A percentile compares a stretch with the other conserved stretches of the same genome.
These are phyloP conservation scores for Hygrophorus russula DNA, from an alignment of 768 basidiomycete genomes.

Conservation along the genomic window DNA sequence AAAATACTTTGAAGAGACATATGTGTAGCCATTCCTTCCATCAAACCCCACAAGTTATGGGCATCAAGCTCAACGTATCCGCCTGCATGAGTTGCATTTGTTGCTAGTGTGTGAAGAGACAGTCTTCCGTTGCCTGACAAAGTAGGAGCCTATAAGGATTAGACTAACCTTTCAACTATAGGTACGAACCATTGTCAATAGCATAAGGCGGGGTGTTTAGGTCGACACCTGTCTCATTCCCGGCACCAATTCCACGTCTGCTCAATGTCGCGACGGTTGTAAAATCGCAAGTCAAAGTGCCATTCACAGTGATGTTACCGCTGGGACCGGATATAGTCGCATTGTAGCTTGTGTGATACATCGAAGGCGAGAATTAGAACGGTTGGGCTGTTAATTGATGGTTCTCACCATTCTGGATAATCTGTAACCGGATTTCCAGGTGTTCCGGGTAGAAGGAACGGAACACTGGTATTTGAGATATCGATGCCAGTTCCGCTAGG, in stretches of 20 bases:
- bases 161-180: too few species aligned
- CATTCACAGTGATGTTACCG: conserved; percentile 67
- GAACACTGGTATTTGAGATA: conserved; percentile 39
- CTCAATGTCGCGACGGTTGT: conserved; percentile 15
- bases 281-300: conserved; percentile 37
- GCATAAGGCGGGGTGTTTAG: conserved; percentile 54
- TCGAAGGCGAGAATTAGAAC: conserved; percentile 22
- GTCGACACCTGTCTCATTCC: conserved; percentile 32
- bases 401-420: conserved; percentile 58
- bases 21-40: conserved; percentile 61
- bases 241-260: conserved; percentile 41
- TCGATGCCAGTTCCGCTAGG: conserved; percentile 46
- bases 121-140: conserved; percentile 37
- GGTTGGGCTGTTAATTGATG: neutral
- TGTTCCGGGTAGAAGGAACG: conserved; percentile 47
- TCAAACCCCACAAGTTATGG: conserved; percentile 48
- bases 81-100: conserved; percentile 58
- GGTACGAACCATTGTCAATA: conserved; percentile 53
- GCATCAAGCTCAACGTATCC: conserved; percentile 56
- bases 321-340: conserved; percentile 51
- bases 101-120: conserved; percentile 46
- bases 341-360: conserved; percentile 26
- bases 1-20: conserved; percentile 41
- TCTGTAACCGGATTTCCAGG: conserved; percentile 40
- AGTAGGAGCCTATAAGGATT: conserved; percentile 2